Evolutionary conservation across 495 filamentous ascomycete genomes (phyloP).

Genomic region (Terfezia claveryi): DNA sequence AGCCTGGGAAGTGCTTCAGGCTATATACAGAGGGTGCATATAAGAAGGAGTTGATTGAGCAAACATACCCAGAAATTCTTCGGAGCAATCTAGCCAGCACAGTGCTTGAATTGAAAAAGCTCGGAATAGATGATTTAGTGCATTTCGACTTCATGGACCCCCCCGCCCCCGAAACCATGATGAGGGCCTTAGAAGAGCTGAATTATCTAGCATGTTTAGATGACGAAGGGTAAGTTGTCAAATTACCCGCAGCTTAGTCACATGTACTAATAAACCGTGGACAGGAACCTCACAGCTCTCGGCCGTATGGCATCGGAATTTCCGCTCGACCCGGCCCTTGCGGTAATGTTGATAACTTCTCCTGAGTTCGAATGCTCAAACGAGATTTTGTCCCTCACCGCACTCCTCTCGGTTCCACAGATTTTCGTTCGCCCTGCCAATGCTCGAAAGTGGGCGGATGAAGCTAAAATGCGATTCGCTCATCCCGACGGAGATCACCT

Average conservation of each 20-base stretch:
- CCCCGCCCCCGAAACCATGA: slow-evolving; percentile 91
- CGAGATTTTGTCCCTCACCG: slow-evolving; percentile 86
- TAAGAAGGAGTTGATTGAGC: slow-evolving; percentile 93
- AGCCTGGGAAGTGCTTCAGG: slow-evolving; percentile 92
- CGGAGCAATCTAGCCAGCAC: slow-evolving; percentile 86
- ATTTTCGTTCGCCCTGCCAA: slow-evolving; percentile 75
- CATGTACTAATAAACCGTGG: neutral
- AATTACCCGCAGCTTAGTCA: neutral
- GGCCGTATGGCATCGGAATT: slow-evolving; percentile 85
- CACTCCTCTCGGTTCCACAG: slow-evolving; percentile 82
- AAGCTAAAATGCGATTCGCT: slow-evolving; percentile 88
- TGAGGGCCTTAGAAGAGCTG: slow-evolving; percentile 93
- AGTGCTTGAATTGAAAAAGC: slow-evolving; percentile 90
- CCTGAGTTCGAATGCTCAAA: slow-evolving; percentile 98
- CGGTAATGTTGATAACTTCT: slow-evolving; percentile 93
- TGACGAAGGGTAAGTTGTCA: slow-evolving; percentile 40
- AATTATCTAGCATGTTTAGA: slow-evolving; percentile 95
- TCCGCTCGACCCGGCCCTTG: slow-evolving; percentile 81
- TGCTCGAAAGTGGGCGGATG: slow-evolving; percentile 77
- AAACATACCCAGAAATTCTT: slow-evolving; percentile 88
- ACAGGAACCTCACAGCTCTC: slow-evolving; percentile 54
- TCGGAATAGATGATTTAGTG: slow-evolving; percentile 85
- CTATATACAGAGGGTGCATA: slow-evolving; percentile 91
- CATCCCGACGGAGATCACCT: slow-evolving; percentile 88
- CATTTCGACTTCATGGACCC: slow-evolving; percentile 99